Evolutionary conservation across 768 basidiomycete genomes (phyloP).

Genomic region (Calocybe cyanea): DNA sequence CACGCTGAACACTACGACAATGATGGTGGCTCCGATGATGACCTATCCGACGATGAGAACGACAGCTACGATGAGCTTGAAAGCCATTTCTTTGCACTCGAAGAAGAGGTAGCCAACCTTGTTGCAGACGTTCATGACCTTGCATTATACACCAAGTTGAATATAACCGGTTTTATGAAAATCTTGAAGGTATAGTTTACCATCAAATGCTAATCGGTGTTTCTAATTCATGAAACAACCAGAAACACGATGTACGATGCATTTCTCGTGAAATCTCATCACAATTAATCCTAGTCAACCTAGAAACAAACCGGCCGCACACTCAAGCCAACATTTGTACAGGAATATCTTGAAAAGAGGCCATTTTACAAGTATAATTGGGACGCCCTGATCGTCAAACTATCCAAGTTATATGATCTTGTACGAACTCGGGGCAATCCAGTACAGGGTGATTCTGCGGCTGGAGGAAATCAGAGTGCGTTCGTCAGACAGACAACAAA

Average conservation of each 20-base stretch:
- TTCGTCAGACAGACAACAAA: conserved; percentile 99
- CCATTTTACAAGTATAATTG: conserved; percentile 97
- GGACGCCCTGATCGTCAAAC: conserved; percentile 94
- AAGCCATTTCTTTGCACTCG: conserved; percentile 79
- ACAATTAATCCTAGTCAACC: conserved; percentile 7
- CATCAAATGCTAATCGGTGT: too few relatives aligned
- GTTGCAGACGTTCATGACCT: conserved; percentile 93
- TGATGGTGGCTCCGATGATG: conserved; percentile 73
- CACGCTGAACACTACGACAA: conserved; percentile 43
- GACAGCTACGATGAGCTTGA: conserved; percentile 76
- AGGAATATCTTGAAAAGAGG: conserved; percentile 87
- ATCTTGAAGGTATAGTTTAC: conserved; percentile 71
- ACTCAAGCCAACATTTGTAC: conserved; percentile 85
- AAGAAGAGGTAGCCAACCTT: conserved; percentile 92
- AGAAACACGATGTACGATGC: conserved; percentile 86
- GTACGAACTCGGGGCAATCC: conserved; percentile 95
- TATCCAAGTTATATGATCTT: conserved; percentile 92
- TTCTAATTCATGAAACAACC: neutral
- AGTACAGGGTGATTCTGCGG: conserved; percentile 87
- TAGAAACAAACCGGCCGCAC: conserved; percentile 90
- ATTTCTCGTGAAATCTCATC: neutral
- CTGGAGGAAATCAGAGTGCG: conserved; percentile 93
- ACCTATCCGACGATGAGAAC: conserved; percentile 40
- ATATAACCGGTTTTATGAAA: conserved; percentile 99
- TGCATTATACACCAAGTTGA: conserved; percentile 91